A percentile compares a stretch with the other conserved stretches of the same genome.
Evolutionary conservation across 352 stramenopile genomes (phyloP).

Genomic region (Pythium coloratum): DNA sequence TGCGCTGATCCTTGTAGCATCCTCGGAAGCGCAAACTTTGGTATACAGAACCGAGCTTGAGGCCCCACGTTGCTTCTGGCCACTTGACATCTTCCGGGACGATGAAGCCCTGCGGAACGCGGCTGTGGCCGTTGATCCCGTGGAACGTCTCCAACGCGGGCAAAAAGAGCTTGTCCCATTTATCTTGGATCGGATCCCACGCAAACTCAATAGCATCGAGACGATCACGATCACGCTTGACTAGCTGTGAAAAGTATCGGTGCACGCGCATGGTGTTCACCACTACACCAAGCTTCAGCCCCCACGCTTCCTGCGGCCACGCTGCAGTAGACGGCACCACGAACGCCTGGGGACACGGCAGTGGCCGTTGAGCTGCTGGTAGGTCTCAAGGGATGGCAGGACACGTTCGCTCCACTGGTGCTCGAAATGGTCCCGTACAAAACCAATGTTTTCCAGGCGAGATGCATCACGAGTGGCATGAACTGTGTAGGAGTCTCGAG

Average conservation of each 20-base stretch:
- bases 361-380: not conserved
- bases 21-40: too few species aligned
- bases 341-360: not conserved
- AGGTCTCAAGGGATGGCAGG: not conserved
- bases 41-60: not conserved
- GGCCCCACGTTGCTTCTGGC: not conserved
- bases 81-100: not conserved
- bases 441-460: not conserved
- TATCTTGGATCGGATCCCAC: not conserved
- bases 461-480: not conserved
- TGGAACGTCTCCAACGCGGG: not conserved
- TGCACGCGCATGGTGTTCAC: not conserved
- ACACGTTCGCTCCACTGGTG: not conserved
- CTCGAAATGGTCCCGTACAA: not conserved
- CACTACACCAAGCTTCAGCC: not conserved
- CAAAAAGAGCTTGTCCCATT: not conserved
- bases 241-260: not conserved
- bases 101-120: not conserved
- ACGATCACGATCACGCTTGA: not conserved
- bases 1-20: too few species aligned
- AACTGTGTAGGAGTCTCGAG: too few species aligned
- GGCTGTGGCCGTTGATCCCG: not conserved
- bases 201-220: not conserved
- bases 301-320: not conserved
- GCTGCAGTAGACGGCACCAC: not conserved